phyloP scores from a whole-genome alignment of 2,329 filamentous ascomycete genomes.

The Lachnellula occidentalis region DNA sequence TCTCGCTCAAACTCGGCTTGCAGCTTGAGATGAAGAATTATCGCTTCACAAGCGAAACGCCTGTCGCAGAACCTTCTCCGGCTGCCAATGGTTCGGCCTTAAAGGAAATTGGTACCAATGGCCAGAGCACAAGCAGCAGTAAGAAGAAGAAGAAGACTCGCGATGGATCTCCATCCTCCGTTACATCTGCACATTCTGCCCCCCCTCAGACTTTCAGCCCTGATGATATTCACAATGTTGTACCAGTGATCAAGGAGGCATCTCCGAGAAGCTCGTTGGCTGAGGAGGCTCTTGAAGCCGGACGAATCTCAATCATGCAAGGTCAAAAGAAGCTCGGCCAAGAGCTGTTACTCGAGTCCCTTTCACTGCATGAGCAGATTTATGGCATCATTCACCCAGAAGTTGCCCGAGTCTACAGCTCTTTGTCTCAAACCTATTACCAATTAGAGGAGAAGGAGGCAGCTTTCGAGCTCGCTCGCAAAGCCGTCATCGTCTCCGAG shows the following conservation, averaged over 20 bases:
- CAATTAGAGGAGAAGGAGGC: constrained; percentile 97
- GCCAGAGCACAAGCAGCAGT: constrained; percentile 26
- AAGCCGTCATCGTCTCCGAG: constrained; percentile 94
- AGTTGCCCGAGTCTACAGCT: constrained; percentile 92
- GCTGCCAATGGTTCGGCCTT: constrained; percentile 33
- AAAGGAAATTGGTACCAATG: constrained; percentile 36
- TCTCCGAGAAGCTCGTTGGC: constrained; percentile 84
- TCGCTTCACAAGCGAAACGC: constrained; percentile 49
- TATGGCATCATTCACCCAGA: constrained; percentile 97
- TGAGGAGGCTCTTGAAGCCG: constrained; percentile 92
- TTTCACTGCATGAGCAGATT: constrained; percentile 96
- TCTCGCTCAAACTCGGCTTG: constrained; percentile 82
- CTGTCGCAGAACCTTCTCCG: constrained; percentile 29
- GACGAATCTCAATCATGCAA: constrained; percentile 91
- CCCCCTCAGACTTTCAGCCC: constrained; percentile 63
- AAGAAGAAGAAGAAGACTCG: constrained; percentile 61
- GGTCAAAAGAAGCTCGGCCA: constrained; percentile 94
- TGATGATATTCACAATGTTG: constrained; percentile 85
- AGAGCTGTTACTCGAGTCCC: constrained; percentile 89
- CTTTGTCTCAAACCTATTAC: constrained; percentile 91
- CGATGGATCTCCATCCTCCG: constrained; percentile 42
- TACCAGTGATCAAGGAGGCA: constrained; percentile 94
- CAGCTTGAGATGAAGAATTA: constrained; percentile 80
- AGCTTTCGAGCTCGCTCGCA: constrained; percentile 89
- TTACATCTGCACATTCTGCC: constrained; percentile 39